Base-by-base conservation (phyloP, 2,329 filamentous ascomycete genomes). In the Botrytis byssoidea region DNA sequence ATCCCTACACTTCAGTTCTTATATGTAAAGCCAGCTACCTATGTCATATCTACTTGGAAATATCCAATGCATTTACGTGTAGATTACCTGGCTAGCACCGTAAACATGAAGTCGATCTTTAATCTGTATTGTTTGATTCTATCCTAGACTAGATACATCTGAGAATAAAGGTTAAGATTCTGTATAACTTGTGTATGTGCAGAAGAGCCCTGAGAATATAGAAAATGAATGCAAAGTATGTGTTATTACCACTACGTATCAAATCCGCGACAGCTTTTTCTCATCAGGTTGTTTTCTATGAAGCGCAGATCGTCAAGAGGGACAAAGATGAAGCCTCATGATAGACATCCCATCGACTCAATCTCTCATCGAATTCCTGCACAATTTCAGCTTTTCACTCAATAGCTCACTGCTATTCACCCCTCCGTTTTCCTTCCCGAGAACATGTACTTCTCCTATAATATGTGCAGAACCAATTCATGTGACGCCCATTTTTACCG, bases 321-420 rank as follows among this genome's bases (percentile, higher is more conserved):
- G 4, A 14, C n/a, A 16, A 0, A n/a, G 4, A 7, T 16, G 5
- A 16, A 6, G 1, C 0, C 14, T 6, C 5, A 55, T 7, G 2
- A 55, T 6, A 55, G 14, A n/a, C 0, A 55, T 16, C 25, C n/a
- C 5, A 55, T 55, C 12, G 2, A n/a, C 3, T 55, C 25, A 6
- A 12, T n/a, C 25, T n/a, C n/a, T 55, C 1, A 55, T 55, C 25
- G n/a, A 14, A n/a, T 55, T 12, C 0, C 25, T n/a, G 48, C 25
- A 55, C 1, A 14, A 3, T 12, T 3, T 55, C 12, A n/a, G 14
- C 48, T n/a, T 25, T n/a, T 6, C 25, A 55, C 14, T 5, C 48
- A 55, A 14, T 6, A 12, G 6, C 5, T 5, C 10, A 14, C 48
- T 55, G 5, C 12, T n/a, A 29, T 16, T 1, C 12, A 16, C 12